A percentile compares a stretch with the other conserved stretches of the same genome.
These are phyloP conservation scores for Solanum hybrid DNA, from an alignment of 305 asterid species.

Conservation along the genomic window DNA sequence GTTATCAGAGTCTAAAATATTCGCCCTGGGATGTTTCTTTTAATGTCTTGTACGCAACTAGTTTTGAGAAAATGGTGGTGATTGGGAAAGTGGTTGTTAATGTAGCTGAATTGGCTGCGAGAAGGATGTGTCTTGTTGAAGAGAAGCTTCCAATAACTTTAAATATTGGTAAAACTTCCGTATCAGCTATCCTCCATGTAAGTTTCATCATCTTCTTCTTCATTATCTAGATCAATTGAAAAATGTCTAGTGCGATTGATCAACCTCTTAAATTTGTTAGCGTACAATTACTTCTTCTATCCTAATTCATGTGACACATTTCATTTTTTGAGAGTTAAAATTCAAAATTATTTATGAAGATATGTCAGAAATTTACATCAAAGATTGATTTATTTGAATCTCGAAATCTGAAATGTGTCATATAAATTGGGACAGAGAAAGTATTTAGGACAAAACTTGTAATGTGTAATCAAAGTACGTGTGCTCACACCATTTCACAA, in stretches of 20 bases:
- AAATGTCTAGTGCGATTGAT: not conserved
- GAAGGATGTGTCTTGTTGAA: conserved; percentile 26
- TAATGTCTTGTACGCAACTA: not conserved
- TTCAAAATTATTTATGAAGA: no score
- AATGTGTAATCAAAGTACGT: not conserved
- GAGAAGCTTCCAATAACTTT: conserved; percentile 37
- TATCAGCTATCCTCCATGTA: conserved; percentile 49
- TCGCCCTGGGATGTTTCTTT: conserved; percentile 15
- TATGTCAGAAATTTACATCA: no score
- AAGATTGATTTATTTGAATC: no score
- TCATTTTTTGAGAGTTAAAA: no score
- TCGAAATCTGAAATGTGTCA: no score
- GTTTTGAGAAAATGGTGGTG: conserved; percentile 24
- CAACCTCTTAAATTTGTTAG: not conserved
- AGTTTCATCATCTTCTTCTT: not conserved
- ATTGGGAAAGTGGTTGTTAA: conserved; percentile 44
- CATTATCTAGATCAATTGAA: not conserved
- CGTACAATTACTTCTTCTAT: not conserved
- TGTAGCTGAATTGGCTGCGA: conserved; percentile 41
- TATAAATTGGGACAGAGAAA: not conserved
- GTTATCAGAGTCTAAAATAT: conserved; percentile 5
- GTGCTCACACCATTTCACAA: not conserved
- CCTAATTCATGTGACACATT: not conserved
- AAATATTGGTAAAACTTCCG: conserved; percentile 27
- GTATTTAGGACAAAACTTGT: not conserved